Base-by-base conservation (phyloP, 23 red algal genomes). In the Rhodosorus marinus region DNA sequence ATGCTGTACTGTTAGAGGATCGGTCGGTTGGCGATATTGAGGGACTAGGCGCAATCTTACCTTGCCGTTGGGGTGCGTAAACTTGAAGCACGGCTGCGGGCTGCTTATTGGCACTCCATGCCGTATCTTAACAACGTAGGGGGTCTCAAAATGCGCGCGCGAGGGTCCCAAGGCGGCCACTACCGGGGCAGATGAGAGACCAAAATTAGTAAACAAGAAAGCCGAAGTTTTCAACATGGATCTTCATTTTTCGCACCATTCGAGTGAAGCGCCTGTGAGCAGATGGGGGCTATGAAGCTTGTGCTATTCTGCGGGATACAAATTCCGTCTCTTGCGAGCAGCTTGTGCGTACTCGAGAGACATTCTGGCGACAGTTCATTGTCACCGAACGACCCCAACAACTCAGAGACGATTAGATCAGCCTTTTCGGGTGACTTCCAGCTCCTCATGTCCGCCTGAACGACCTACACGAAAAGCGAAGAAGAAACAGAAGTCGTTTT, bases 291-390 rank as follows among this genome's bases (percentile, higher is more conserved):
- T 26, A 92, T 49, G 60, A 56, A 92, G 26, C 60, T 69, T 0
- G 82, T 78, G 34, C 73, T 72, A 15, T 47, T 31, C 30, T 29
- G 54, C 8, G 82, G 82, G 25, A 92, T 92, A 19, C 63, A 73
- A 17, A 92, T 34, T 6, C 48, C 82, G 33, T 70, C 63, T 11
- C 38, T 11, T 43, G 38, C 38, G 38, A 43, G 11, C 46, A 86
- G 43, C 0, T 42, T 29, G 23, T 60, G 65, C 26, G 81, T 72
- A 9, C 64, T 74, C 25, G 78, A 72, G 33, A 92, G 51, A 46
- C 82, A 92, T 51, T 92, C 82, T 6, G 82, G 82, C 1, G 70
- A 69, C 25, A 92, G 54, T 52, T 92, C 82, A 40, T 92, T 92
- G 40, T 92, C 82, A 34, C 82, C 82, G 67, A 92, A 92, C 8